Evolutionary conservation across 2,329 filamentous ascomycete genomes (phyloP).

Genomic region (Alternaria brassicicola): DNA sequence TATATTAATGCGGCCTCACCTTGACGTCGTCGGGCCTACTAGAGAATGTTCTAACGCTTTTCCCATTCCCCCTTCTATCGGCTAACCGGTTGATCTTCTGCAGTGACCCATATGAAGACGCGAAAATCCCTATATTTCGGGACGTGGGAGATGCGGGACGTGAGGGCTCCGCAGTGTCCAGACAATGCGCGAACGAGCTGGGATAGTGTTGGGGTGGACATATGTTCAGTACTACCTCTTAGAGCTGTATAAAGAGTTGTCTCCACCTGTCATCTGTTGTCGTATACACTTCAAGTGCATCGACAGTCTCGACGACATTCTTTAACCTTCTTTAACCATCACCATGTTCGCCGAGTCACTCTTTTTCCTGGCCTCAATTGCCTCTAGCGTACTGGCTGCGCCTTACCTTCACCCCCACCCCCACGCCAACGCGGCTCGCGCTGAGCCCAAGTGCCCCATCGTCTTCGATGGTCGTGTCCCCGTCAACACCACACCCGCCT

Average conservation of each 20-base stretch:
- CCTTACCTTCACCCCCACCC: conserved; percentile 16
- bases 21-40: conserved; percentile 22
- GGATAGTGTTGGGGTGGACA: background rate
- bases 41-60: conserved; percentile 29
- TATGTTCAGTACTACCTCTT: background rate
- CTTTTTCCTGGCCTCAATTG: conserved; percentile 27
- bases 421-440: background rate
- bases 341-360: conserved; percentile 35
- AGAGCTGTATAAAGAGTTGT: conserved; percentile 23
- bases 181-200: conserved; percentile 14
- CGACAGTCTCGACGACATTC: conserved; percentile 10
- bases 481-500: conserved; percentile 27
- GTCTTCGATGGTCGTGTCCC: conserved; percentile 48
- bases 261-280: background rate
- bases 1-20: conserved; percentile 23
- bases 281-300: conserved; percentile 4
- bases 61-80: conserved; percentile 25
- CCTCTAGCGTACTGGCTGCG: conserved; percentile 35
- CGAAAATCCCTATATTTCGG: conserved; percentile 20
- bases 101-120: conserved; percentile 15
- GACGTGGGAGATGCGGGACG: conserved; percentile 20
- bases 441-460: conserved; percentile 42
- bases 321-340: background rate
- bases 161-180: conserved; percentile 4
- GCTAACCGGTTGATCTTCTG: conserved; percentile 1